Evolutionary conservation across 1,284 basidiomycete species (phyloP).

Genomic region (Somion occarium): DNA sequence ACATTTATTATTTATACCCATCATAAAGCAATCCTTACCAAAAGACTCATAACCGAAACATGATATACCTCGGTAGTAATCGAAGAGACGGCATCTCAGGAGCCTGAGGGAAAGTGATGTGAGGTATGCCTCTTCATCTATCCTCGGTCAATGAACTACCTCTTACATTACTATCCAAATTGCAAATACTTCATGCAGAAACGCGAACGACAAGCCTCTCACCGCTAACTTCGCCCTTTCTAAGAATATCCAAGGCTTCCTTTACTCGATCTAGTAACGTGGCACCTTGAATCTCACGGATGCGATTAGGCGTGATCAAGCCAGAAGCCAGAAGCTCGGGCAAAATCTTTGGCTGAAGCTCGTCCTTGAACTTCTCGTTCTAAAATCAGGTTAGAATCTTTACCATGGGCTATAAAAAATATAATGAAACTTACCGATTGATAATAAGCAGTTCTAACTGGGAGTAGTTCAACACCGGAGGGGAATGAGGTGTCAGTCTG

Average conservation of each 20-base stretch:
- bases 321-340: constrained; percentile 8
- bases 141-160: no score
- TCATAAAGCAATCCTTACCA: no score
- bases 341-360: constrained; percentile 8
- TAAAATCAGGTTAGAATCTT: not conserved
- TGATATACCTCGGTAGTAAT: no score
- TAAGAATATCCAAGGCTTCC: constrained; percentile 8
- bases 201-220: constrained; percentile 9
- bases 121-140: no score
- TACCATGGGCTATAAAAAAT: not conserved
- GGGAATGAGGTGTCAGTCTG: not conserved
- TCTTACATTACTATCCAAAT: no score
- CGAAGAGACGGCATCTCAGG: no score
- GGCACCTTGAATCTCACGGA: constrained; percentile 5
- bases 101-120: no score
- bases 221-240: constrained; percentile 10
- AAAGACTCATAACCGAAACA: no score
- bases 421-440: not conserved
- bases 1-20: no score
- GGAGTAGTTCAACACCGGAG: constrained; percentile 1
- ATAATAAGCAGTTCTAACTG: not conserved
- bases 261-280: constrained; percentile 9
- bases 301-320: constrained; percentile 5
- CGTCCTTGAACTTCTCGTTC: constrained; percentile 3
- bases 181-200: no score